phyloP scores from a whole-genome alignment of 495 filamentous ascomycete species.

The Lasiosphaeriaceae sp. region DNA sequence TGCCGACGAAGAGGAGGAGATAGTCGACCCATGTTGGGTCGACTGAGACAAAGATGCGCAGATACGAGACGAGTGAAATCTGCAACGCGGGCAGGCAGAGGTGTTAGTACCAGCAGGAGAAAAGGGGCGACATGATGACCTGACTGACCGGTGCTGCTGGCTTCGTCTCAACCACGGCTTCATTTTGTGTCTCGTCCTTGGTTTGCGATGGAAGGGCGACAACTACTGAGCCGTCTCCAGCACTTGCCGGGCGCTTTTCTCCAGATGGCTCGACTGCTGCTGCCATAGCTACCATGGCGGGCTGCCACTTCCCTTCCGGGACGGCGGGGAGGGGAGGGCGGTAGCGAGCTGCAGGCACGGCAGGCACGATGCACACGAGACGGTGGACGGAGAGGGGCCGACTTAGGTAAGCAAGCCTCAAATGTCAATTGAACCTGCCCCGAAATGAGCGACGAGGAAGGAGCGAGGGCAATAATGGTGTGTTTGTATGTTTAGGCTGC shows the following conservation, averaged over 20 bases:
- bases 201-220: neutral
- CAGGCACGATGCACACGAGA: neutral
- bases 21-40: constrained; percentile 42
- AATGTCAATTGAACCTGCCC: neutral
- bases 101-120: neutral
- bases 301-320: neutral
- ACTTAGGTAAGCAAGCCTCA: neutral
- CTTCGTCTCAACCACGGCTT: neutral
- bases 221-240: neutral
- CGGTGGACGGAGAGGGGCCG: neutral
- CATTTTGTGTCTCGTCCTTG: no score
- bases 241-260: constrained; percentile 6
- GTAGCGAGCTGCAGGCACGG: neutral
- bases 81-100: neutral
- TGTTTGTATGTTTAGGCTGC: neutral
- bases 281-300: neutral
- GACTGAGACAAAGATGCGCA: constrained; percentile 24
- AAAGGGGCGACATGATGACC: no score
- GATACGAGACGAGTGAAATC: constrained; percentile 1
- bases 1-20: constrained; percentile 44
- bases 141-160: neutral
- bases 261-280: constrained; percentile 1
- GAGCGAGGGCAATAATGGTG: neutral
- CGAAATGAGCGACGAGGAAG: neutral
- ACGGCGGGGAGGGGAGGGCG: neutral